Conservation (phyloP, 805 yeast species). For the Ogataea zsoltii region DNA sequence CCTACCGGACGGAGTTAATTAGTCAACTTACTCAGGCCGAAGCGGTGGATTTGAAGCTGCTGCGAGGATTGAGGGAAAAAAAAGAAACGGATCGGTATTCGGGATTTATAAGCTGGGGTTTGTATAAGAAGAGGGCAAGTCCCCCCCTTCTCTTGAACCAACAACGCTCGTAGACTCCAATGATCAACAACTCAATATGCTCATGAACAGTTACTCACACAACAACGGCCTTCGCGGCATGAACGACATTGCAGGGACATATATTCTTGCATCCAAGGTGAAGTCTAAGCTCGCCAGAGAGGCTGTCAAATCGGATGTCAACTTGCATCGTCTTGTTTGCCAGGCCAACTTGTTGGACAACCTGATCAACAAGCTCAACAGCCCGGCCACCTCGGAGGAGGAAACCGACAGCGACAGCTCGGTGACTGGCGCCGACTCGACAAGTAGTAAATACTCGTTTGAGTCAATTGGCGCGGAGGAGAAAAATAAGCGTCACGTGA, state of each 20-base stretch:
- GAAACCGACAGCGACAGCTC: slow-evolving; percentile 3
- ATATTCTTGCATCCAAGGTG: slow-evolving; percentile 63
- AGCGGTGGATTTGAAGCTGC: not conserved
- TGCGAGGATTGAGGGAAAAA: slow-evolving; percentile 2
- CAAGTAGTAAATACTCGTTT: slow-evolving; percentile 16
- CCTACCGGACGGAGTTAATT: slow-evolving; percentile 2
- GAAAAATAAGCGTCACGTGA: slow-evolving; percentile 17
- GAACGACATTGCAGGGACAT: slow-evolving; percentile 44
- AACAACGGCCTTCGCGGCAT: not conserved
- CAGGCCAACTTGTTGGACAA: slow-evolving; percentile 73
- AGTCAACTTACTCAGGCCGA: not conserved
- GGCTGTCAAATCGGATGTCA: slow-evolving; percentile 57
- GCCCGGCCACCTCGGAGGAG: not conserved
- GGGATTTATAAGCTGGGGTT: not conserved
- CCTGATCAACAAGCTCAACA: slow-evolving; percentile 53
- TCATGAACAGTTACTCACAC: slow-evolving; percentile 1
- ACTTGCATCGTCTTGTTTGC: slow-evolving; percentile 58
- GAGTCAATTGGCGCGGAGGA: slow-evolving; percentile 15
- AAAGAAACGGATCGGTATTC: slow-evolving; percentile 5
- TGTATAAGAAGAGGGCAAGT: slow-evolving; percentile 7
- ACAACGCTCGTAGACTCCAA: not conserved
- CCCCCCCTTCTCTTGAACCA: not conserved
- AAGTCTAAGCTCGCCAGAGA: slow-evolving; percentile 63
- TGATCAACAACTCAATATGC: not conserved
- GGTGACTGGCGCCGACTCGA: not conserved